phyloP scores from a whole-genome alignment of 768 basidiomycete genomes.

The Lactarius sanguifluus region DNA sequence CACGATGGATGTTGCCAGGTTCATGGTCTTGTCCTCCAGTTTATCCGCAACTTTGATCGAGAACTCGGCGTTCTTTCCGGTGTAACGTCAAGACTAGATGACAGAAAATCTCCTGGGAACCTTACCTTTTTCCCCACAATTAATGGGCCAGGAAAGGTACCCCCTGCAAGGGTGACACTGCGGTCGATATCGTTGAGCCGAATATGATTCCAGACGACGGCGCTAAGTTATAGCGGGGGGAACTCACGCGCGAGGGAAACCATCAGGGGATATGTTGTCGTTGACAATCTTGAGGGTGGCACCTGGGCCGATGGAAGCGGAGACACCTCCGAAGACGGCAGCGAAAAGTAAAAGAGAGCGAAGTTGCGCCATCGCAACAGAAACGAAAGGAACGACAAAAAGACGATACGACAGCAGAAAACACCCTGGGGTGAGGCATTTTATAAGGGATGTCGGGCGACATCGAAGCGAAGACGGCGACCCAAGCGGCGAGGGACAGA shows the following conservation, averaged over 20 bases:
- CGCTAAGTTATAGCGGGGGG: accelerated
- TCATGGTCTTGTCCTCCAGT: conserved; percentile 1
- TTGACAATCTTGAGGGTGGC: conserved; percentile 6
- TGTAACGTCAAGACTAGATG: not conserved
- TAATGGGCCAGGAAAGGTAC: conserved; percentile 3
- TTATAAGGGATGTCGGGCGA: conserved; percentile 9
- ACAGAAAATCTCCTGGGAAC: not conserved
- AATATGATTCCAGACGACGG: not conserved
- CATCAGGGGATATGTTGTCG: conserved; percentile 5
- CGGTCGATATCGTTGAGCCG: not conserved
- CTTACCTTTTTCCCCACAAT: not conserved
- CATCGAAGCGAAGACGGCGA: not conserved
- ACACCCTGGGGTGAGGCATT: not conserved
- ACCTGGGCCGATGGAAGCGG: not conserved
- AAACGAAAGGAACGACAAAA: not conserved
- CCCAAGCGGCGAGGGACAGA: too few species aligned
- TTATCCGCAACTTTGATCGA: not conserved
- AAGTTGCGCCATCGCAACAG: conserved; percentile 1
- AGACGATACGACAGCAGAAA: not conserved
- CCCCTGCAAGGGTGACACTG: conserved; percentile 3
- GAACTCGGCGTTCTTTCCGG: not conserved
- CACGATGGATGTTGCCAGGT: conserved; percentile 17
- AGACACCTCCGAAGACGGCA: not conserved
- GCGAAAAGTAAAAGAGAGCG: conserved; percentile 6
- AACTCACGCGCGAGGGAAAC: conserved; percentile 7